These are phyloP conservation scores for Magnaporthales sp. DNA, from an alignment of 2,329 filamentous ascomycete species.

Conservation along the genomic window DNA sequence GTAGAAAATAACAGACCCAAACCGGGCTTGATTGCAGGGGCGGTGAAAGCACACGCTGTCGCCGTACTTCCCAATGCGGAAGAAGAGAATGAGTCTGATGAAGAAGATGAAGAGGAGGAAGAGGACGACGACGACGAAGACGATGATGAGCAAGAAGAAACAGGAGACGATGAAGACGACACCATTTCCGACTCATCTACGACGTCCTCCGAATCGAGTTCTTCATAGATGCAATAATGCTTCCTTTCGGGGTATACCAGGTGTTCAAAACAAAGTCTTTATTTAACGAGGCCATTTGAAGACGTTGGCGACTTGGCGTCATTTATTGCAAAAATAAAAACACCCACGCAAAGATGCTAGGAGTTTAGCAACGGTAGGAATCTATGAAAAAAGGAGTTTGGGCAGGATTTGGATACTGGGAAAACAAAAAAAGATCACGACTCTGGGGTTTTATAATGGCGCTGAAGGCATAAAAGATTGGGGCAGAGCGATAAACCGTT, in stretches of 20 bases:
- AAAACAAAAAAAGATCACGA: neutral
- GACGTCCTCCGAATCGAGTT: neutral
- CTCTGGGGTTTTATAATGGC: neutral
- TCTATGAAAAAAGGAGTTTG: neutral
- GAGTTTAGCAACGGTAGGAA: neutral
- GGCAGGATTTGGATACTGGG: neutral
- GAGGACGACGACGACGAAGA: neutral
- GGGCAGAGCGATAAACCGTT: neutral
- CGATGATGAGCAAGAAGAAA: neutral
- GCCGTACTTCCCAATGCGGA: neutral
- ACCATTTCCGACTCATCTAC: neutral
- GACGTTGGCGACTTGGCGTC: neutral
- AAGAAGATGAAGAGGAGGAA: neutral
- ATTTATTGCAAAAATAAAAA: neutral
- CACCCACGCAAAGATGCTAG: neutral
- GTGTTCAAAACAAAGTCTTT: neutral
- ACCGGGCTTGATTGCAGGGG: neutral
- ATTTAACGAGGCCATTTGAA: neutral
- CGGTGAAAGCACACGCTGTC: neutral
- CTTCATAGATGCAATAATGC: neutral
- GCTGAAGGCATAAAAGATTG: neutral
- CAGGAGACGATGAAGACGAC: neutral
- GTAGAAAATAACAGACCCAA: neutral
- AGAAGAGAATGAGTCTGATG: neutral
- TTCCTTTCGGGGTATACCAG: neutral